Base-by-base conservation (phyloP, 2,329 filamentous ascomycete species). In the Trichoderma atrobrunneum region DNA sequence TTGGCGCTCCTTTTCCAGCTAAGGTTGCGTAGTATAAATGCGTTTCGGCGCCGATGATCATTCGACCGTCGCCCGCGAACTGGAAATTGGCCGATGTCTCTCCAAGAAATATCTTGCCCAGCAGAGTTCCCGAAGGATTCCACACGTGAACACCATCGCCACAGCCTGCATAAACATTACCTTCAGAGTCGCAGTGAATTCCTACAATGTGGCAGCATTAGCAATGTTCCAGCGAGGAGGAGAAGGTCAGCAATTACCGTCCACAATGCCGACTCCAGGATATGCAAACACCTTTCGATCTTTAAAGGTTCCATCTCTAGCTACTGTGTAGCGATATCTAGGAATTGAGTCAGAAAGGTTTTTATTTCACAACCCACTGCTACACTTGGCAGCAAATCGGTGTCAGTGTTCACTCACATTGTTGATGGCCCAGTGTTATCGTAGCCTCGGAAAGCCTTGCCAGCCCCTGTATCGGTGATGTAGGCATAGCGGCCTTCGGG, bases 121-220 rank as follows among this genome's bases (percentile, higher is more conserved):
- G 79, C 1, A 87, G 76, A 2, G 81, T 80, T 1, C 85, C 86
- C 0, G 80, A 80, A 1, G 82, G 74, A 8, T 83, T 84, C 84
- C 85, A 87, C 1, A 87, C 80, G 62, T 84, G 83, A 12, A 87
- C 77, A 4, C 85, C 86, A 72, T 87, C 85, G 3, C 84, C 84
- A 62, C 83, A 85, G 3, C 84, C 85, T 36, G 82, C 79, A 77
- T 86, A 87, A 0, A 88, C 82, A 68, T 87, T 86, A 0, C 85
- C 86, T 5, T 81, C 66, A 0, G 80, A 74, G 63, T 86, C 85
- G 70, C 82, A 84, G 71, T 85, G 85, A 71, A 87, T 84, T 54
- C 85, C 83, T 1, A 84, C 3, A 34, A 2, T 43, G 3, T 43
- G 39, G 7, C 7, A 43, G 89, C 0, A 88, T 76, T 34, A 86